Evolutionary conservation across 2,329 filamentous ascomycete species (phyloP).

Genomic region (Sphaerulina musiva): DNA sequence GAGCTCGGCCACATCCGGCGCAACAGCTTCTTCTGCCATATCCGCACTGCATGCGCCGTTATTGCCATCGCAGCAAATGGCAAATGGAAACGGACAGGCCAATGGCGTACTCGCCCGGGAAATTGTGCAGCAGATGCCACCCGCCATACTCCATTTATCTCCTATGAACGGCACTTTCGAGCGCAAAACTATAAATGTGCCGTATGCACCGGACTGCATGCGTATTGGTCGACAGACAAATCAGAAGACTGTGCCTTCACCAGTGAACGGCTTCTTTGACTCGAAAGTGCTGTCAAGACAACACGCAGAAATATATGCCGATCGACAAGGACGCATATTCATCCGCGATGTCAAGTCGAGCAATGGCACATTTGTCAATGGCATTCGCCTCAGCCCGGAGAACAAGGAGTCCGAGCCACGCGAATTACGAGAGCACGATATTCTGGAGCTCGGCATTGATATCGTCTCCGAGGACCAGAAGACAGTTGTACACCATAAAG

Average conservation of each 20-base stretch:
- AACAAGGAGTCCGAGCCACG: constrained; percentile 95
- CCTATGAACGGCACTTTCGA: constrained; percentile 96
- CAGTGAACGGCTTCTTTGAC: constrained; percentile 91
- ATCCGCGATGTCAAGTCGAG: constrained; percentile 98
- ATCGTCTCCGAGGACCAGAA: constrained; percentile 99
- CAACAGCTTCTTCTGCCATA: constrained; percentile 56
- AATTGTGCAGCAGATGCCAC: constrained; percentile 48
- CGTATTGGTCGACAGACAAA: constrained; percentile 96
- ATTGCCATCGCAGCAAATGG: constrained; percentile 62
- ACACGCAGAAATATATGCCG: constrained; percentile 92
- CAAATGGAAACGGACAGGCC: constrained; percentile 52
- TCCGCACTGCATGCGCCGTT: constrained; percentile 58
- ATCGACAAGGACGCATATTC: constrained; percentile 69
- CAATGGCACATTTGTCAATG: constrained; percentile 97
- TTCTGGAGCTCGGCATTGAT: constrained; percentile 91
- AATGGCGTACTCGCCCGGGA: constrained; percentile 48
- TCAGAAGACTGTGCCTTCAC: constrained; percentile 86
- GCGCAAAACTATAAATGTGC: constrained; percentile 89
- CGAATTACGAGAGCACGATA: constrained; percentile 83
- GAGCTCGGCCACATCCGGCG: constrained; percentile 51
- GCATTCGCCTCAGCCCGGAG: constrained; percentile 79
- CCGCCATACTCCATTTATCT: constrained; percentile 75
- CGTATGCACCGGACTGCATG: constrained; percentile 86
- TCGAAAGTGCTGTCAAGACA: constrained; percentile 95
- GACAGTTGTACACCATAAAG: constrained; percentile 96